Evolutionary conservation across 139 green algal species (phyloP), one percentile per base, ranked within the genome.

Genomic region (Tetraselmis chui): DNA sequence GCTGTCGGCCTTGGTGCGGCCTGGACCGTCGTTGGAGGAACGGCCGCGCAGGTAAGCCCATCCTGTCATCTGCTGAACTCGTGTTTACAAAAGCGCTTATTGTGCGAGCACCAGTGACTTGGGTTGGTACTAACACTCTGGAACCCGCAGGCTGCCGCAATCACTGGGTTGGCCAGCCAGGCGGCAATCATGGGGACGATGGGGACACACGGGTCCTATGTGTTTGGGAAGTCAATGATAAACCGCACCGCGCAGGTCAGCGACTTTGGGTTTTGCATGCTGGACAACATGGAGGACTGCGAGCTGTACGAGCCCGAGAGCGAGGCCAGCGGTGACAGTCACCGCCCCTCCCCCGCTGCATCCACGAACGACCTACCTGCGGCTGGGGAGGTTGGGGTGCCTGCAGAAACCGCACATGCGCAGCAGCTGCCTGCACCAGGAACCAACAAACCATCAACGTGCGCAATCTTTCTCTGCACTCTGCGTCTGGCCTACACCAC

Each of bases 1-100:
- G 93, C 92, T 22, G 92, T 92, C 0, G 93, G 93, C 18, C 80
- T 96, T 23, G 91, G 92, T 29, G 85, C 86, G 27, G 88, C 90
- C 31, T 87, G 94, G 28, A 86, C 84, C 1, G 83, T 93, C 23
- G 83, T 89, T 2, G 89, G 90, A 26, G 90, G 85, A 31, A 79
- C 79, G 22, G 83, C 76, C 59, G 87, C 82, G 11, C 45, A 67
- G 45, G 45, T 67, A 18, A 67, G n/a, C n/a, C n/a, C n/a, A n/a
- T n/a, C n/a, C n/a, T n/a, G n/a, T n/a, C n/a, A n/a, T n/a, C n/a
- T n/a, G n/a, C n/a, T n/a, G n/a, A n/a, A n/a, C n/a, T n/a, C n/a
- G n/a, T n/a, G n/a, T n/a, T n/a, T n/a, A n/a, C n/a, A n/a, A n/a
- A n/a, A n/a, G n/a, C n/a, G n/a, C n/a, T n/a, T n/a, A n/a, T n/a